Evolutionary conservation across 176 grass and related monocot species (phyloP).

Genomic region (Saccharum spontaneum): DNA sequence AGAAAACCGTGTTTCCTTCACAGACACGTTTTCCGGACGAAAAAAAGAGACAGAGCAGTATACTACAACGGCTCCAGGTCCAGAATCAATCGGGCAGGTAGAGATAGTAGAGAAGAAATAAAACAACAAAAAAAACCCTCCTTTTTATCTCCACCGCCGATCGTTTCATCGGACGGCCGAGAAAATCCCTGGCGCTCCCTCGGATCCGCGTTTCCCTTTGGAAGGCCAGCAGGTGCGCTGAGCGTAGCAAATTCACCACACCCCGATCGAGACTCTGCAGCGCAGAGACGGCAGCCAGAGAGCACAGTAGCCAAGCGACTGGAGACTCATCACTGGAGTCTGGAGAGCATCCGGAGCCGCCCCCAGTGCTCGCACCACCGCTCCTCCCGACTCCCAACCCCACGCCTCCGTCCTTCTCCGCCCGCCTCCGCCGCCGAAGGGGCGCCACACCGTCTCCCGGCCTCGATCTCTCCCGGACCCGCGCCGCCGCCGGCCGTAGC

Average conservation of each 20-base stretch:
- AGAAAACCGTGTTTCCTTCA: no score
- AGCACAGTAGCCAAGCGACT: constrained; percentile 34
- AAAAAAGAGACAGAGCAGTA: no score
- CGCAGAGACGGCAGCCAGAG: neutral
- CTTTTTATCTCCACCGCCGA: neutral
- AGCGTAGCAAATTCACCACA: constrained; percentile 22
- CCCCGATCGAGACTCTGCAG: constrained; percentile 13
- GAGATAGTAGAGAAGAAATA: neutral
- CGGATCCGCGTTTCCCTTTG: constrained; percentile 9
- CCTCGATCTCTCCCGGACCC: neutral
- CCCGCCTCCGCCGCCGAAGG: neutral
- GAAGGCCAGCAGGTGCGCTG: constrained; percentile 10
- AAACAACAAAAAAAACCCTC: neutral
- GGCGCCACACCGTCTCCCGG: neutral
- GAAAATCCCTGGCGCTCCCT: neutral
- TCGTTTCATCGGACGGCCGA: constrained; percentile 10
- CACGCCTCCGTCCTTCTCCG: neutral
- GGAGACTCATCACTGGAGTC: constrained; percentile 17
- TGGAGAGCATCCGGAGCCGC: neutral
- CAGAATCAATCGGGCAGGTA: neutral
- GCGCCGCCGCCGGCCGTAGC: neutral
- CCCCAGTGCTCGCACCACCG: constrained; percentile 21
- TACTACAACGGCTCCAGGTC: neutral
- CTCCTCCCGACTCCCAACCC: constrained; percentile 5
- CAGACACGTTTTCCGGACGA: no score